Conservation (phyloP, 2,329 filamentous ascomycete species). For the Aspergillus sp. region DNA sequence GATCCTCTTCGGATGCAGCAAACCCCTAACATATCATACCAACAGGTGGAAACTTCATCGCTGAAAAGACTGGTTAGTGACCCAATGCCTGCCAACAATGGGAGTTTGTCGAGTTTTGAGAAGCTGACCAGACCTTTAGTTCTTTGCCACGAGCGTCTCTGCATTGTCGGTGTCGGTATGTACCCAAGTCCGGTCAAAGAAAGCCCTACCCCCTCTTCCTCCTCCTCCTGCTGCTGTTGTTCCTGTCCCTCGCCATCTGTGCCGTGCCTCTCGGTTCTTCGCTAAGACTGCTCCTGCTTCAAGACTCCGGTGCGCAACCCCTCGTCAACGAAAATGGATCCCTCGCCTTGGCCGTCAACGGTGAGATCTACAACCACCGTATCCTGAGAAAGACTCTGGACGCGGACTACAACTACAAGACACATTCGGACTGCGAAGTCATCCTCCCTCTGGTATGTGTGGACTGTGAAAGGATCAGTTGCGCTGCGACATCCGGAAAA, state of each 20-base stretch:
- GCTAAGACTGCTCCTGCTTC: slow-evolving; percentile 13
- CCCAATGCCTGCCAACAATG: not conserved
- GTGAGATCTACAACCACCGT: slow-evolving; percentile 99
- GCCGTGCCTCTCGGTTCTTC: not conserved
- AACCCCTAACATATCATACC: slow-evolving; percentile 20
- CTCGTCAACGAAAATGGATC: slow-evolving; percentile 86
- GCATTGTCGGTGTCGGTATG: slow-evolving; percentile 93
- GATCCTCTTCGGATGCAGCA: slow-evolving; percentile 9
- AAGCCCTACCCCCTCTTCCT: not conserved
- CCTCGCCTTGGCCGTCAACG: slow-evolving; percentile 93
- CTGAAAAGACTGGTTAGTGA: slow-evolving; percentile 82
- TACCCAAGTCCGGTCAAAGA: slow-evolving; percentile 9
- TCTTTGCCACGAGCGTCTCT: slow-evolving; percentile 94
- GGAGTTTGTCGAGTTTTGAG: not conserved
- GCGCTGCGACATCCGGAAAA: not conserved
- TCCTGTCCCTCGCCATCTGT: not conserved
- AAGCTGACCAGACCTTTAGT: slow-evolving; percentile 54
- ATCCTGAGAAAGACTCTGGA: slow-evolving; percentile 85
- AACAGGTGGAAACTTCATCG: slow-evolving; percentile 81
- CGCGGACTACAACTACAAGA: slow-evolving; percentile 92
- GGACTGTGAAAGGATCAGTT: not conserved
- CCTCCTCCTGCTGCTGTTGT: no score
- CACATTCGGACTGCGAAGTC: slow-evolving; percentile 96
- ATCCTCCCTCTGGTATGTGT: slow-evolving; percentile 86
- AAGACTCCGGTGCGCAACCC: slow-evolving; percentile 93